Base-by-base conservation (phyloP, 1,284 basidiomycete species). In the Tylopilus orsonianus region DNA sequence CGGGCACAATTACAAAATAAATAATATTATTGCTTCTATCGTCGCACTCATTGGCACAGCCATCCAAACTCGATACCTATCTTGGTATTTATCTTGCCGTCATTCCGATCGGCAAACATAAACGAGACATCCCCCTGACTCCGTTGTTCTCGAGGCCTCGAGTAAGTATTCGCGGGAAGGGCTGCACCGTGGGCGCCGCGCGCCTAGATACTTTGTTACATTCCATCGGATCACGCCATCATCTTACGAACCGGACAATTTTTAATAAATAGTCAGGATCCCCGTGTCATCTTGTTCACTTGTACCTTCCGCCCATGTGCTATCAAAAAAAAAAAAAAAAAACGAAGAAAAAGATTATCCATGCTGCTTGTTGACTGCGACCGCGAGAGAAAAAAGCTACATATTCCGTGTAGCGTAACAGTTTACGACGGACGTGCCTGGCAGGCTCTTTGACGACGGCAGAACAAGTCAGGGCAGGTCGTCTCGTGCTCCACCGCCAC, bases 131-230 rank as follows among this genome's bases (percentile, higher is more conserved):
- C 41, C 37, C 42, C 38, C 58, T 47, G 24, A n/a, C n/a, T n/a
- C n/a, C 16, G 33, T 27, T 19, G 27, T 33, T 49, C 49, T 49
- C 50, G 50, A 57, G 39, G 38, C 36, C 38, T 57, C 59, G 51
- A 51, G 18, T 32, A 41, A 33, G 14, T 30, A 56, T 48, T 58
- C 60, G 59, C 56, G 59, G 56, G 59, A 58, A 46, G 54, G 43
- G 26, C n/a, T 10, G 8, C 13, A 20, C 23, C 32, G 10, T 36
- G 24, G n/a, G 29, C 18, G 23, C 5, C n/a, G 4, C 13, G 12
- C 8, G 12, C 26, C 8, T 26, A 19, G 29, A 3, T 7, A 26
- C 24, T 14, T 44, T 40, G 18, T 38, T 14, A 9, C 35, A 16
- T 34, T 14, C 8, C 35, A 44, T 26, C 41, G 24, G 19, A 30